Percentiles rank a stretch among this genome's conserved stretches.
phyloP scores from a whole-genome alignment of 2,329 filamentous ascomycete species.

The Aspergillus persii region DNA sequence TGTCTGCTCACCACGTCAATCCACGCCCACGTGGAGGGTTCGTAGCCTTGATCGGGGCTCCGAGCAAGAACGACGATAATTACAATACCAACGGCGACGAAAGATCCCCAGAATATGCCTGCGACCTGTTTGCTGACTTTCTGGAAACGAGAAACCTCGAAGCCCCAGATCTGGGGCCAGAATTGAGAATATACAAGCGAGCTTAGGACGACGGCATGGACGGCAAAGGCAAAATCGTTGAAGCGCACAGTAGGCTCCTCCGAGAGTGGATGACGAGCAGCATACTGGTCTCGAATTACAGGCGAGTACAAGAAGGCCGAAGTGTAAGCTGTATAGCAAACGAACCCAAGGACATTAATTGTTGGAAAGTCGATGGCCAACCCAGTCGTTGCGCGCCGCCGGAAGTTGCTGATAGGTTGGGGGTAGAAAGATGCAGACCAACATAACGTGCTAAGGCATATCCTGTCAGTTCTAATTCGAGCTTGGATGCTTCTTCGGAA shows the following conservation, averaged over 20 bases:
- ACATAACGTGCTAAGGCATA: constrained; percentile 52
- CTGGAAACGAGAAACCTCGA: constrained; percentile 58
- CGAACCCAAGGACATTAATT: constrained; percentile 63
- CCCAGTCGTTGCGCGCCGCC: constrained; percentile 73
- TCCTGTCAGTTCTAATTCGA: background rate
- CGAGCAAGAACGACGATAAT: constrained; percentile 42
- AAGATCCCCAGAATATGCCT: constrained; percentile 67
- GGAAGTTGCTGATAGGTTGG: constrained; percentile 77
- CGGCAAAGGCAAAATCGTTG: constrained; percentile 87
- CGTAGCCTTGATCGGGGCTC: constrained; percentile 44
- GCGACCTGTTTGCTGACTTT: constrained; percentile 61
- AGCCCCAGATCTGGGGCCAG: constrained; percentile 70
- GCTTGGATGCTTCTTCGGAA: background rate
- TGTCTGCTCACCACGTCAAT: constrained; percentile 57
- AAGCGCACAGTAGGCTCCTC: constrained; percentile 79
- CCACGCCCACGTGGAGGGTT: constrained; percentile 58
- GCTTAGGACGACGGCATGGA: constrained; percentile 74
- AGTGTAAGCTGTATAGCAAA: constrained; percentile 72
- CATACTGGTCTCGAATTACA: constrained; percentile 77
- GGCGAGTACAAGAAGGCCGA: constrained; percentile 74
- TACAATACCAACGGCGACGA: constrained; percentile 45
- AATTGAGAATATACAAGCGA: constrained; percentile 76
- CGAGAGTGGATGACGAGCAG: constrained; percentile 68
- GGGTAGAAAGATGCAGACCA: constrained; percentile 95
- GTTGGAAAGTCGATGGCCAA: constrained; percentile 85